These are phyloP conservation scores for Phaeophleospora eucalypticola DNA, from an alignment of 2,329 filamentous ascomycete genomes.

Conservation along the genomic window DNA sequence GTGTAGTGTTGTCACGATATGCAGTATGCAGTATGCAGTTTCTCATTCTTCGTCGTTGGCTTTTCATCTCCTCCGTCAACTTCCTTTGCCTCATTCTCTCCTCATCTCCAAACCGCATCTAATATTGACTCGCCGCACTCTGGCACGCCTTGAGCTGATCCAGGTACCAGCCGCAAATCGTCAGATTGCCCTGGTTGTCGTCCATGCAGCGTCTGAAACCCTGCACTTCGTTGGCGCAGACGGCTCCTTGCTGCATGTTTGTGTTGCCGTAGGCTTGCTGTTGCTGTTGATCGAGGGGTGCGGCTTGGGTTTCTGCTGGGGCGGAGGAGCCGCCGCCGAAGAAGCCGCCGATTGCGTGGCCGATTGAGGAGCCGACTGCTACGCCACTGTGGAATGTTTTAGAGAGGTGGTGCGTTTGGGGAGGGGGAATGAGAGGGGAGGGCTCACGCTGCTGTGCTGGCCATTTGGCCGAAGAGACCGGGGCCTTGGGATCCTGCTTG, in stretches of 20 bases:
- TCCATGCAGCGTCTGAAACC: slow-evolving; percentile 96
- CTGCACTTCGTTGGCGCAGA: slow-evolving; percentile 72
- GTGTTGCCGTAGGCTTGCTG: slow-evolving; percentile 34
- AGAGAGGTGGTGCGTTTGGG: slow-evolving; percentile 12
- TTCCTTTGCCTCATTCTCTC: neutral
- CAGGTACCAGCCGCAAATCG: slow-evolving; percentile 96
- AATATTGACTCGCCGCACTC: slow-evolving; percentile 46
- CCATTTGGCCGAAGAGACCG: slow-evolving; percentile 94
- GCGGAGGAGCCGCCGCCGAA: slow-evolving; percentile 63
- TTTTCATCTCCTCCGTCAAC: neutral
- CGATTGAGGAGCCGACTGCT: slow-evolving; percentile 90
- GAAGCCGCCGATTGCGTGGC: slow-evolving; percentile 86
- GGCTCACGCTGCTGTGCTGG: slow-evolving; percentile 92
- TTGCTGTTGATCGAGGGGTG: slow-evolving; percentile 36
- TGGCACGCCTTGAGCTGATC: slow-evolving; percentile 69
- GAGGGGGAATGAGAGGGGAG: neutral
- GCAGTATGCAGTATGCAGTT: too few species aligned
- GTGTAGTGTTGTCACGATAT: too few species aligned
- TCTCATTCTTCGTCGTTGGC: too few species aligned
- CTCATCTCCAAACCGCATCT: slow-evolving; percentile 25
- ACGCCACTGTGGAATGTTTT: slow-evolving; percentile 66
- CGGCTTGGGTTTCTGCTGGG: slow-evolving; percentile 40
- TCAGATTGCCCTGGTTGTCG: slow-evolving; percentile 88
- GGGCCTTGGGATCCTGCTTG: slow-evolving; percentile 56
- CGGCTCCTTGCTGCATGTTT: slow-evolving; percentile 34